Percentiles rank a stretch among this genome's conserved stretches.
Conservation (phyloP, 83 land plant species). For the Picea mariana region DNA sequence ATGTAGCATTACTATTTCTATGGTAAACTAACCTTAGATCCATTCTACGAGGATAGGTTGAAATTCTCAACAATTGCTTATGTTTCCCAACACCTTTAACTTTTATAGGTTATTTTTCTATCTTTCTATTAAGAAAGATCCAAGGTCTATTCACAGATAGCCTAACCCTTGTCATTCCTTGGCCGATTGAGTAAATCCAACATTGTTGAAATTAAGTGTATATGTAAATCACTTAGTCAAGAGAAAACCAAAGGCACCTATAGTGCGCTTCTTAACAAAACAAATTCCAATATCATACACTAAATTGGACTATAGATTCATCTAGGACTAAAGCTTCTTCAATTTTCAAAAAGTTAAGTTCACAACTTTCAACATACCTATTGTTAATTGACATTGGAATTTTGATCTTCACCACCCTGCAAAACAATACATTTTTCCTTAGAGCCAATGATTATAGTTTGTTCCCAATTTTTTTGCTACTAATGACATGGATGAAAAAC, state of each 20-base stretch:
- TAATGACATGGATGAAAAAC: background rate
- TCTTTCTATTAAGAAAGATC: background rate
- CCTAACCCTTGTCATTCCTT: background rate
- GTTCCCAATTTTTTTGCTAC: background rate
- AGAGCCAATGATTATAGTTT: background rate
- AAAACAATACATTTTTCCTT: background rate
- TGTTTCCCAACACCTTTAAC: background rate
- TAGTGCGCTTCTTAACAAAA: background rate
- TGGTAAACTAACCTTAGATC: too few relatives aligned
- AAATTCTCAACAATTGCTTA: background rate
- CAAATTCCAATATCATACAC: background rate
- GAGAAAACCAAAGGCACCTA: background rate
- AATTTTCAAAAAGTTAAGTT: background rate
- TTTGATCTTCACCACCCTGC: slow-evolving; percentile 49
- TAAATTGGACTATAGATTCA: background rate
- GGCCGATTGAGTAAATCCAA: background rate
- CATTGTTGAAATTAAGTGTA: background rate
- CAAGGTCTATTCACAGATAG: background rate
- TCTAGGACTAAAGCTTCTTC: background rate
- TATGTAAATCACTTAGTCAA: background rate
- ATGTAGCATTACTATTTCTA: background rate
- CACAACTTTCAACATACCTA: slow-evolving; percentile 27
- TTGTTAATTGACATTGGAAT: slow-evolving; percentile 14
- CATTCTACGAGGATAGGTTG: background rate
- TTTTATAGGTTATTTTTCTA: too few relatives aligned